Evolutionary conservation across 192 early-diverging fungal genomes (phyloP).

Genomic region (Helicostylum pulchrum): DNA sequence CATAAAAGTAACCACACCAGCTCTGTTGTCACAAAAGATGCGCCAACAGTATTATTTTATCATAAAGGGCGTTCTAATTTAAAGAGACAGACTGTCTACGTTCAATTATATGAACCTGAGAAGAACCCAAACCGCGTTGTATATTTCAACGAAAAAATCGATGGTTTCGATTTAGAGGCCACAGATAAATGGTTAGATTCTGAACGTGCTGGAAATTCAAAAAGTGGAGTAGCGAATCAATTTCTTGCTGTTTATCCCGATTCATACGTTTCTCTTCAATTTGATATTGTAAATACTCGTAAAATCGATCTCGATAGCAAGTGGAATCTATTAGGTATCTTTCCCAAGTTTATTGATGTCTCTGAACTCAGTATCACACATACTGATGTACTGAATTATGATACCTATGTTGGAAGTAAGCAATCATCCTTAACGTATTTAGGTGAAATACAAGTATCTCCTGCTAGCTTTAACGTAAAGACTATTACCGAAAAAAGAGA

Average conservation of each 20-base stretch:
- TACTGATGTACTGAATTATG: neutral
- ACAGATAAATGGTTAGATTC: neutral
- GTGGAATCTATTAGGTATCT: constrained; percentile 4
- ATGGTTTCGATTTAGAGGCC: neutral
- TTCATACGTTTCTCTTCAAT: neutral
- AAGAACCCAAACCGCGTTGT: constrained; percentile 3
- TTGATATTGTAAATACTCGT: neutral
- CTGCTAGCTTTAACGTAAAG: neutral
- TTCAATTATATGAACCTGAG: constrained; percentile 1
- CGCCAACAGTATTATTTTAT: too few species aligned
- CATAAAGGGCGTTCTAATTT: neutral
- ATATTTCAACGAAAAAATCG: neutral
- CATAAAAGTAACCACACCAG: too few species aligned
- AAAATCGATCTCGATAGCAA: neutral
- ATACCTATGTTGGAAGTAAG: too few species aligned
- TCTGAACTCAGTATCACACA: neutral
- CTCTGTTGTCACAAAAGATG: too few species aligned
- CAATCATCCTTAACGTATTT: too few species aligned
- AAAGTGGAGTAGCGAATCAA: neutral
- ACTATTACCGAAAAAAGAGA: constrained; percentile 3
- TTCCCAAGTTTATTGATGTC: neutral
- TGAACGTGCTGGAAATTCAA: neutral
- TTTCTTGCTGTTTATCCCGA: neutral
- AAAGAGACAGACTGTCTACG: neutral
- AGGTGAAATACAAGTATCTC: neutral